These are phyloP conservation scores for Diaporthe citrichinensis DNA, from an alignment of 2,329 filamentous ascomycete genomes.

Conservation along the genomic window DNA sequence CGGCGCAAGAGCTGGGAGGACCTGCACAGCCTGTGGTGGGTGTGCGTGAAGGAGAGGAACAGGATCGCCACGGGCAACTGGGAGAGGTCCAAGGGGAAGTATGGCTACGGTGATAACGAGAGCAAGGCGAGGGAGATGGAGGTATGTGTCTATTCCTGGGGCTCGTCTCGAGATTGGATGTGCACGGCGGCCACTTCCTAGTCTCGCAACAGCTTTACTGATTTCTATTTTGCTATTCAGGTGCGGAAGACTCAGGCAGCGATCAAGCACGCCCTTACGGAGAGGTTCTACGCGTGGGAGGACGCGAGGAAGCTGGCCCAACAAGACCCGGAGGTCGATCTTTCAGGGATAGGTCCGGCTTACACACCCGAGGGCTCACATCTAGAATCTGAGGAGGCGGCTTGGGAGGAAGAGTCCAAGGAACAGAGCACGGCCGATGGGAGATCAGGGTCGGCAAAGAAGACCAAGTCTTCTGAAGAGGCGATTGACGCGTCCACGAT, in stretches of 20 bases:
- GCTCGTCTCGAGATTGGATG: background rate
- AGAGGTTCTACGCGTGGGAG: conserved; percentile 90
- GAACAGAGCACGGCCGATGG: conserved; percentile 45
- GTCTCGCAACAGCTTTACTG: background rate
- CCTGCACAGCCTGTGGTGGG: conserved; percentile 93
- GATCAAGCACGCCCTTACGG: conserved; percentile 88
- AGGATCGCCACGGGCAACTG: conserved; percentile 82
- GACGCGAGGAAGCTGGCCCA: conserved; percentile 78
- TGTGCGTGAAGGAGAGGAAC: conserved; percentile 92
- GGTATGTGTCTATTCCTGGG: conserved; percentile 65
- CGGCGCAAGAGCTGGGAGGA: conserved; percentile 94
- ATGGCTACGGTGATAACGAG: conserved; percentile 83
- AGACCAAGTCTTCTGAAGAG: conserved; percentile 38
- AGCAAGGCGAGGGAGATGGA: conserved; percentile 71
- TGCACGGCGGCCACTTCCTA: background rate
- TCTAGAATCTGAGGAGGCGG: conserved; percentile 51
- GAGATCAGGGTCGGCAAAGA: conserved; percentile 34
- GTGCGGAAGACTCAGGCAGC: conserved; percentile 82
- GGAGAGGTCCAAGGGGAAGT: conserved; percentile 77
- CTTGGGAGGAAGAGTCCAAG: conserved; percentile 50
- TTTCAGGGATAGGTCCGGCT: conserved; percentile 63
- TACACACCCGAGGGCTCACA: conserved; percentile 59
- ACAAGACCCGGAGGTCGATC: conserved; percentile 76
- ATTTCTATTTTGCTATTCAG: conserved; percentile 59
- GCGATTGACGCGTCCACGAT: conserved; percentile 40